Conservation (phyloP, 129 eudicot genomes). For the Chrysanthemum makinoi region DNA sequence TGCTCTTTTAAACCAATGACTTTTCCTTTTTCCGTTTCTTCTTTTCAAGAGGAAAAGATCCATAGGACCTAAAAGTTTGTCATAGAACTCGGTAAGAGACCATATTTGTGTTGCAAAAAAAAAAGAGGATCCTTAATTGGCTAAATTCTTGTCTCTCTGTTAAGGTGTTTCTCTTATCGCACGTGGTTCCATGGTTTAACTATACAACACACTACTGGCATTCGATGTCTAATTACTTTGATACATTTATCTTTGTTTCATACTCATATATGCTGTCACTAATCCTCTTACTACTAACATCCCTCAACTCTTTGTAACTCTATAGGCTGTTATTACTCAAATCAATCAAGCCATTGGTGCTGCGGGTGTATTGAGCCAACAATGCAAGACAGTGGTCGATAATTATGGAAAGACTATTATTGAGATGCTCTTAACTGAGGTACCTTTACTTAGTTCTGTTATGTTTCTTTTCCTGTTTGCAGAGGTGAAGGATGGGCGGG, state of each 20-base stretch:
- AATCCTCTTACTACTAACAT: background rate
- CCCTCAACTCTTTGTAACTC: constrained; percentile 15
- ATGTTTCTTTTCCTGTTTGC: background rate
- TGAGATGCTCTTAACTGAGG: constrained; percentile 67
- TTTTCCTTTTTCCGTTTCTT: too few relatives aligned
- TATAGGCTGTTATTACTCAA: constrained; percentile 61
- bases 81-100: too few relatives aligned
- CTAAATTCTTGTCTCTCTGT: too few relatives aligned
- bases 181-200: too few relatives aligned
- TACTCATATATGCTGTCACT: background rate
- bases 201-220: background rate
- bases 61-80: too few relatives aligned
- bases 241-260: background rate
- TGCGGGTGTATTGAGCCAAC: constrained; percentile 77
- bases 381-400: constrained; percentile 75
- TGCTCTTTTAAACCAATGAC: too few relatives aligned
- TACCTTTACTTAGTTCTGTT: constrained; percentile 20
- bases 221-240: background rate
- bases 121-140: too few relatives aligned
- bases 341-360: constrained; percentile 97
- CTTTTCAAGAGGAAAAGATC: too few relatives aligned
- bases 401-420: constrained; percentile 69
- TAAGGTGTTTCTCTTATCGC: too few relatives aligned
- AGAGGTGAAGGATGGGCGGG: too few relatives aligned
- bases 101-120: too few relatives aligned